These are phyloP conservation scores for Drosera capensis DNA, from an alignment of 148 eudicot genomes.

Conservation along the genomic window DNA sequence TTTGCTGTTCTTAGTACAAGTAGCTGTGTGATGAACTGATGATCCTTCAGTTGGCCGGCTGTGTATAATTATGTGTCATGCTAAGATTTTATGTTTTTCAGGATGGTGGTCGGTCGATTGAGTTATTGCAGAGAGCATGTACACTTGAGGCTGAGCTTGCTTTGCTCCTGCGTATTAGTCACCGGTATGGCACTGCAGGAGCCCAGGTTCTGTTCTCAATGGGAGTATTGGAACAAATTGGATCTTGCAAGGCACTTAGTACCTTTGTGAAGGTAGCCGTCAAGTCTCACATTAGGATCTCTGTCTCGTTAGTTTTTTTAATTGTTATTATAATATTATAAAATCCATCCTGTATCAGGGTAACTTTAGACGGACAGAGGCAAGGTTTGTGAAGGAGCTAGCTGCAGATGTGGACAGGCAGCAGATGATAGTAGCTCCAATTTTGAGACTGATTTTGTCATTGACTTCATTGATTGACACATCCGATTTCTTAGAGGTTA, in stretches of 20 bases:
- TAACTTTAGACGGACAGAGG: constrained; percentile 38
- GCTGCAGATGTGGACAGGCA: constrained; percentile 38
- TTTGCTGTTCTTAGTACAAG: too few species aligned
- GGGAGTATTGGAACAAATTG: constrained; percentile 73
- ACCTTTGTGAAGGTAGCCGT: constrained; percentile 54
- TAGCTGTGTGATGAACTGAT: not conserved
- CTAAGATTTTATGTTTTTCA: too few species aligned
- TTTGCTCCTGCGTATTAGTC: constrained; percentile 69
- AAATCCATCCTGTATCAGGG: constrained; percentile 25
- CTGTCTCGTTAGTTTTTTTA: constrained; percentile 1
- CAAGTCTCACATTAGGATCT: constrained; percentile 1
- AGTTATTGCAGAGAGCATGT: constrained; percentile 69
- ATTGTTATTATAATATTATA: constrained; percentile 6
- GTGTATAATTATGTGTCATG: not conserved
- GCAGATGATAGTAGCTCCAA: constrained; percentile 61
- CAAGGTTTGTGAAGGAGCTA: constrained; percentile 36
- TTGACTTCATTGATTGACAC: constrained; percentile 77
- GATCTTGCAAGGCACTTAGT: constrained; percentile 71
- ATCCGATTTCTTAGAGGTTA: constrained; percentile 81
- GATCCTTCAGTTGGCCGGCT: not conserved
- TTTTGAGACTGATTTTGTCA: constrained; percentile 71
- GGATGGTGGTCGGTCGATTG: constrained; percentile 70
- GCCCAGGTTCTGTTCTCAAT: constrained; percentile 74
- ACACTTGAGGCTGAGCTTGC: constrained; percentile 92
- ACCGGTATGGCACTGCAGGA: constrained; percentile 78